phyloP scores from a whole-genome alignment of 768 basidiomycete genomes.

The Galerina marginata region DNA sequence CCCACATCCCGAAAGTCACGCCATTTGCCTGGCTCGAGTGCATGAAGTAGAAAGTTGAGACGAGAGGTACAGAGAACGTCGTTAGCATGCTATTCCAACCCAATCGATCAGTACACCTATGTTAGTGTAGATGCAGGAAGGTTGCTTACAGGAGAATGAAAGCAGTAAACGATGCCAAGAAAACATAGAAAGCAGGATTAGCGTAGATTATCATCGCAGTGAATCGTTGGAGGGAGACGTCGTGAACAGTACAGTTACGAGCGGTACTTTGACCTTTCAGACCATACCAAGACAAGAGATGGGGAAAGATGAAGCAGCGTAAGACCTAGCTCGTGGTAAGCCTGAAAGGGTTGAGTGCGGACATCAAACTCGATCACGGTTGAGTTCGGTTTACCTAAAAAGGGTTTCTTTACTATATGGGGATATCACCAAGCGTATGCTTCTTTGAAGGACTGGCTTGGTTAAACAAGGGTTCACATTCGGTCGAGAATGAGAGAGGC shows the following conservation, averaged over 20 bases:
- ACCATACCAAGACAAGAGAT: too few species aligned
- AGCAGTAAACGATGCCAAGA: constrained; percentile 27
- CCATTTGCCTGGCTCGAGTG: constrained; percentile 42
- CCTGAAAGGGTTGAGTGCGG: constrained; percentile 4
- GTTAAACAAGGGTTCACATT: too few species aligned
- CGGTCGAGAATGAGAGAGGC: not conserved
- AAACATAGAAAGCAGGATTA: constrained; percentile 30
- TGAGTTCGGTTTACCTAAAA: constrained; percentile 6
- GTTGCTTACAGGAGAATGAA: constrained; percentile 33
- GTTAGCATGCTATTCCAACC: constrained; percentile 31
- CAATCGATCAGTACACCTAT: not conserved
- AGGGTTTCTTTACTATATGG: constrained; percentile 15
- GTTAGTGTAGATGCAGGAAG: not conserved
- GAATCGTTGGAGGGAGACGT: not conserved
- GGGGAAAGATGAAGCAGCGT: not conserved
- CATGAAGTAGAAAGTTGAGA: constrained; percentile 40
- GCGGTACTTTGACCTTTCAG: too few species aligned
- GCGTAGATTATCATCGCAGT: constrained; percentile 20
- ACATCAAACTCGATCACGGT: not conserved
- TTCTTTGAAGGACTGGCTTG: too few species aligned
- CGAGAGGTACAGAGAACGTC: constrained; percentile 40
- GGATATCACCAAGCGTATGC: not conserved
- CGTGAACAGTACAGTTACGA: not conserved
- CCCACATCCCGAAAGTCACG: constrained; percentile 48
- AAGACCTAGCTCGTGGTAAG: not conserved